Evolutionary conservation across 176 grass and related monocot genomes (phyloP).

Genomic region (Triticum timopheevii): DNA sequence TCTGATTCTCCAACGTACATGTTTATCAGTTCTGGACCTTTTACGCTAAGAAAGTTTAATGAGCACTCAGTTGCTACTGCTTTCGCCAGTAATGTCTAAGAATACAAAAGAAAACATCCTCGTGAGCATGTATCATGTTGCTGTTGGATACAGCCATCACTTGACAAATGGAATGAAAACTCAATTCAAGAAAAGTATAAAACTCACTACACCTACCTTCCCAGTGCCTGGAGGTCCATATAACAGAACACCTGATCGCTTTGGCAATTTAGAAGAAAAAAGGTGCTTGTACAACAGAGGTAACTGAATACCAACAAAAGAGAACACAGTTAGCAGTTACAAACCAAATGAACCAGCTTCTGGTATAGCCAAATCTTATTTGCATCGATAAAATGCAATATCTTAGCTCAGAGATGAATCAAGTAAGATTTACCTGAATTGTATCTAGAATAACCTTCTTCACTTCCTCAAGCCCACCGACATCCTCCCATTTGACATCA

Average conservation of each 20-base stretch:
- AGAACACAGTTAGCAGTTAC: constrained; percentile 25
- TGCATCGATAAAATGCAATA: neutral
- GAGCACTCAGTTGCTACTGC: constrained; percentile 96
- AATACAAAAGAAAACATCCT: constrained; percentile 26
- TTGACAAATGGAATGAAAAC: constrained; percentile 3
- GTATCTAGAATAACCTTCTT: constrained; percentile 99
- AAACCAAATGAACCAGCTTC: constrained; percentile 7
- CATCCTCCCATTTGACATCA: constrained; percentile 96
- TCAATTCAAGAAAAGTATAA: neutral
- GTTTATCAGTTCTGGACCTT: constrained; percentile 94
- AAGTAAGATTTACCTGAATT: constrained; percentile 61
- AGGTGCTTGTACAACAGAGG: constrained; percentile 93
- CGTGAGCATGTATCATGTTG: constrained; percentile 8
- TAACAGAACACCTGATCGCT: constrained; percentile 77
- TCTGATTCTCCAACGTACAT: constrained; percentile 99
- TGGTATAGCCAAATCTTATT: neutral
- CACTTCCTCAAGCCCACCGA: constrained; percentile 98
- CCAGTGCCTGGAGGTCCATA: constrained; percentile 97
- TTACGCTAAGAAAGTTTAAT: constrained; percentile 91
- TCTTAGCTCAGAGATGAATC: neutral
- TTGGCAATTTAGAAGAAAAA: constrained; percentile 90
- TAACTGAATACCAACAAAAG: constrained; percentile 53
- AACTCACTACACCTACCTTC: constrained; percentile 57
- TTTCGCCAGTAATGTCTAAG: constrained; percentile 86
- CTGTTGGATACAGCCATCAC: neutral